These are phyloP conservation scores for Friedmanniomyces simplex DNA, from an alignment of 495 filamentous ascomycete genomes.

Conservation along the genomic window DNA sequence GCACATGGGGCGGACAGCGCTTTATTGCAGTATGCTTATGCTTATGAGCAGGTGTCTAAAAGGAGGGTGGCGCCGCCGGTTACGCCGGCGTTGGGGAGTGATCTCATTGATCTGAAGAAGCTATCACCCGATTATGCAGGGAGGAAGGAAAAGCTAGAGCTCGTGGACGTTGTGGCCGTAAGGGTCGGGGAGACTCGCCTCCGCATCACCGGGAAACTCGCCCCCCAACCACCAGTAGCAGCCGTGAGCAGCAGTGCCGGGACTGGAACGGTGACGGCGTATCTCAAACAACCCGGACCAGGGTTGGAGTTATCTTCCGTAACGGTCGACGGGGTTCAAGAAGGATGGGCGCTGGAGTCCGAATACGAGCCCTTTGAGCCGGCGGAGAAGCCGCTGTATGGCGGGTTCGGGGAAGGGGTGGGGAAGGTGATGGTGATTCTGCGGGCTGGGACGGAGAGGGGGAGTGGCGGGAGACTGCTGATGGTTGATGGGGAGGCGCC, in stretches of 20 bases:
- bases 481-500: not conserved
- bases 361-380: constrained; percentile 4
- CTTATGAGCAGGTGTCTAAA: constrained; percentile 24
- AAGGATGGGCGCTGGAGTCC: not conserved
- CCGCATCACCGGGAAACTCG: not conserved
- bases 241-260: not conserved
- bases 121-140: too few species aligned
- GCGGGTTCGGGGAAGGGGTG: constrained; percentile 7
- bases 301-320: not conserved
- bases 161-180: not conserved
- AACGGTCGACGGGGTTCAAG: not conserved
- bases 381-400: constrained; percentile 9
- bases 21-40: constrained; percentile 27
- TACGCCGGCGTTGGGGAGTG: not conserved
- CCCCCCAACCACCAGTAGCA: not conserved
- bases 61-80: constrained; percentile 6
- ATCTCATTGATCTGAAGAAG: not conserved
- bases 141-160: not conserved
- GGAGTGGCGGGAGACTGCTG: constrained; percentile 1
- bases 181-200: not conserved
- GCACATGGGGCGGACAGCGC: constrained; percentile 26
- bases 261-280: not conserved
- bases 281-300: not conserved
- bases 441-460: not conserved
- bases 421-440: constrained; percentile 10